Conservation (phyloP, 2,329 filamentous ascomycete species). For the Aspergillus niger region DNA sequence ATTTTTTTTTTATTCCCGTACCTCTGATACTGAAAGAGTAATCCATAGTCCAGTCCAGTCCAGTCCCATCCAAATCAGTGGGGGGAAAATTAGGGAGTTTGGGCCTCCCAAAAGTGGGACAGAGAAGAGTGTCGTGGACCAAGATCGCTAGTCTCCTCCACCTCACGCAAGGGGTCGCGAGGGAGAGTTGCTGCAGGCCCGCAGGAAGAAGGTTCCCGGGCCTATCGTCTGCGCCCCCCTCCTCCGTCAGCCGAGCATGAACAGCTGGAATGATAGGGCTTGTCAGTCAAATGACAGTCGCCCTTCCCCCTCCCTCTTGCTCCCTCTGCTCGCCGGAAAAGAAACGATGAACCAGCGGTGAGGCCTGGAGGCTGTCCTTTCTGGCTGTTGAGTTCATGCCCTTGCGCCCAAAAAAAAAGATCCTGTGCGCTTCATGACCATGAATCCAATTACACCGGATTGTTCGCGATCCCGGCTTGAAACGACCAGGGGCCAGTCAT, state of each 20-base stretch:
- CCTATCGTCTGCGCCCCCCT: conserved; percentile 21
- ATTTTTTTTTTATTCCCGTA: conserved; percentile 1
- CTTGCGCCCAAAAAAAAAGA: conserved; percentile 5
- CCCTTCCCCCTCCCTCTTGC: conserved; percentile 6
- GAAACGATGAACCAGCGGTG: conserved; percentile 20
- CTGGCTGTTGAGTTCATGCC: conserved; percentile 3
- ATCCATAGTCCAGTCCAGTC: conserved; percentile 12
- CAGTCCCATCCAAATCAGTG: conserved; percentile 4
- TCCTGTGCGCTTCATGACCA: neutral
- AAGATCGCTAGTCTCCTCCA: conserved; percentile 16
- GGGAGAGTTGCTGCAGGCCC: conserved; percentile 15
- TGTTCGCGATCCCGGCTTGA: neutral
- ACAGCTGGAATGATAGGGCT: conserved; percentile 22
- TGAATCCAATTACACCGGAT: conserved; percentile 2
- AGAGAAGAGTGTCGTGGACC: conserved; percentile 13
- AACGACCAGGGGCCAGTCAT: neutral
- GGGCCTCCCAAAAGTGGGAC: conserved; percentile 16
- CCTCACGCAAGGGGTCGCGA: conserved; percentile 27
- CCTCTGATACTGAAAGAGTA: conserved; percentile 18
- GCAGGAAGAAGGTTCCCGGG: conserved; percentile 25
- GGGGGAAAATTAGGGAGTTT: conserved; percentile 5
- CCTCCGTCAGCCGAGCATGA: conserved; percentile 21
- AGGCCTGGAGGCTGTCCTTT: conserved; percentile 14
- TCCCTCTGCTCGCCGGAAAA: conserved; percentile 1
- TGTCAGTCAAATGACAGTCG: conserved; percentile 18